Base-by-base conservation (phyloP, 148 eudicot genomes). In the Vaccinium myrtillus region DNA sequence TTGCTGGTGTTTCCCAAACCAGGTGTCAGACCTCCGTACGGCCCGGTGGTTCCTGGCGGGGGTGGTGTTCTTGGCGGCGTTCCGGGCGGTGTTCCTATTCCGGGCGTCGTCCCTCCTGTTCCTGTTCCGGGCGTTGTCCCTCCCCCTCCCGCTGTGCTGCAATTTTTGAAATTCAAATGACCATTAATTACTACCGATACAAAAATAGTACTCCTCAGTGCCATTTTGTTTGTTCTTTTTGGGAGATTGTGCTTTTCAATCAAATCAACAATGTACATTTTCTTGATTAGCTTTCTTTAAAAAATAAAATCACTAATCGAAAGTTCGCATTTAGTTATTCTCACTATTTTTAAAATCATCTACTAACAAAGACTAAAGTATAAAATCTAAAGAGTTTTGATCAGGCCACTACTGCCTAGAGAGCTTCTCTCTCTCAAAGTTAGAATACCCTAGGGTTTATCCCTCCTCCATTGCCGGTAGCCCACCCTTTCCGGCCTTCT, bases 41-140 rank as follows among this genome's bases (percentile, higher is more conserved):
- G 65, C 13, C 78, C 73, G 58, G 88, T 73, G 8, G 71, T 81
- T 16, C 78, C 85, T 6, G 79, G 86, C 21, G 86, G 88, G 5
- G 88, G 81, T 16, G 82, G 84, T 11, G 59, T 56, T 18, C 8
- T 21, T 63, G 69, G 69, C 2, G 27, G n/a, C 2, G 27, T 63
- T 63, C 69, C 69, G 59, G 89, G 83, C 13, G 73, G 67, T 8
- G 78, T 49, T 75, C 78, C 70, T 13, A 10, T 61, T 15, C 21
- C 6, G 5, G 61, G 61, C 11, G 25, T 10, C 18, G 36, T 25
- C 27, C 73, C 70, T 67, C 73, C 65, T 19, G n/a, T 59, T 19
- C 23, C 36, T 67, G 73, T 27, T 27, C 73, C 73, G 0, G 65
- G 65, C 9, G 27, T n/a, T 9, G 73, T 59, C 54, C 77, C 78